phyloP scores from a whole-genome alignment of 2,329 filamentous ascomycete genomes.

The Pseudogymnoascus sp. region DNA sequence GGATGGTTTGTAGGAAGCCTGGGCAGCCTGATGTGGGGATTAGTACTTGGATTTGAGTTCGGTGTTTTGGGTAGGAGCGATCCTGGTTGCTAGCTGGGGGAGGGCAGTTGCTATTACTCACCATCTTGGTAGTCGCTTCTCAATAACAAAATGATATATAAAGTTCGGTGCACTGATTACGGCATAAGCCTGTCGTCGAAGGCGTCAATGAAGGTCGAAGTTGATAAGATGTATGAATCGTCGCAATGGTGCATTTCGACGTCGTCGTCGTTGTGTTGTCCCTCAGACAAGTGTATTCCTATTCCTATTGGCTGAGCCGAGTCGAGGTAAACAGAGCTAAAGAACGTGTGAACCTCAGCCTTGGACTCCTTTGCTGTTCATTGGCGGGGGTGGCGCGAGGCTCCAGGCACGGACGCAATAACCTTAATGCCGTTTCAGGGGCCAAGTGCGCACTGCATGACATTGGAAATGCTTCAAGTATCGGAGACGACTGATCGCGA shows the following conservation, averaged over 20 bases:
- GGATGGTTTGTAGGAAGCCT: slow-evolving; percentile 60
- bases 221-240: slow-evolving; percentile 2
- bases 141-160: neutral
- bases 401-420: slow-evolving; percentile 4
- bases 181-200: neutral
- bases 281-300: neutral
- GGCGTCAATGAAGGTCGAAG: slow-evolving; percentile 1
- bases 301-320: neutral
- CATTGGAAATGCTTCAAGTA: slow-evolving; percentile 9
- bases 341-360: neutral
- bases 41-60: slow-evolving; percentile 3
- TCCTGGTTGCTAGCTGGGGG: neutral
- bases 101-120: neutral
- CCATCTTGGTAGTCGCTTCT: slow-evolving; percentile 5
- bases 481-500: neutral
- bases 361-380: neutral
- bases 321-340: slow-evolving; percentile 3
- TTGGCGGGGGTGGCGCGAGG: neutral
- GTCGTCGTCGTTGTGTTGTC: slow-evolving; percentile 1
- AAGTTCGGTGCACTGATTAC: neutral
- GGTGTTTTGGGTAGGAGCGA: slow-evolving; percentile 10
- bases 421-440: slow-evolving; percentile 8
- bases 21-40: slow-evolving; percentile 40
- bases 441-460: slow-evolving; percentile 8
- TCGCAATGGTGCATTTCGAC: neutral